These are phyloP conservation scores for Beauveria varroae DNA, from an alignment of 2,329 filamentous ascomycete species.

Conservation along the genomic window DNA sequence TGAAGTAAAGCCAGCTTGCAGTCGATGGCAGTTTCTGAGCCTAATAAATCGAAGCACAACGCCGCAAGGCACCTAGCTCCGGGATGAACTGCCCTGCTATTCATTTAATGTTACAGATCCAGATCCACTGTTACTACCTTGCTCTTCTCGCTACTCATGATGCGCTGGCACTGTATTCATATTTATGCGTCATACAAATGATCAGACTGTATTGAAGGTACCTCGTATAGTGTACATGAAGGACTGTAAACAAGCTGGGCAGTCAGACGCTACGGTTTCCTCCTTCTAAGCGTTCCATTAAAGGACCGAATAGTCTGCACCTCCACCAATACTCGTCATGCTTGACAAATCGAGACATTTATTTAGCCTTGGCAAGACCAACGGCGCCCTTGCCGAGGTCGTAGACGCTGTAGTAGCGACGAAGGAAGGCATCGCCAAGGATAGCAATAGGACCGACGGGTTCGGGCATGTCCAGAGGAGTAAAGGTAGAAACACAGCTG, in stretches of 20 bases:
- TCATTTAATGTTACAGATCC: not conserved
- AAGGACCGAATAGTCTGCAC: not conserved
- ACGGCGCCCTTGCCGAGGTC: slow-evolving; percentile 85
- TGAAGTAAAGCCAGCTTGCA: not conserved
- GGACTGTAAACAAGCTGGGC: slow-evolving; percentile 1
- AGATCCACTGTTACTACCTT: not conserved
- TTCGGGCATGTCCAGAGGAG: slow-evolving; percentile 89
- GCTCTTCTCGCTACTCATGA: not conserved
- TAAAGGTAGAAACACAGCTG: slow-evolving; percentile 94
- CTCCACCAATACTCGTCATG: not conserved
- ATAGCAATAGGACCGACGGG: slow-evolving; percentile 90
- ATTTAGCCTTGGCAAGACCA: slow-evolving; percentile 79
- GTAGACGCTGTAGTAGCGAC: slow-evolving; percentile 93
- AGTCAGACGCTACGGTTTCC: not conserved
- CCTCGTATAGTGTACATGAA: slow-evolving; percentile 7
- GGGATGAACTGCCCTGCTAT: not conserved
- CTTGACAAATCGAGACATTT: slow-evolving; percentile 14
- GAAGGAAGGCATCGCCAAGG: slow-evolving; percentile 78
- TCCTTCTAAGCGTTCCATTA: not conserved
- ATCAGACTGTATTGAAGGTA: slow-evolving; percentile 7
- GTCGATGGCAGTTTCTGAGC: not conserved
- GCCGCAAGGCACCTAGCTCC: not conserved
- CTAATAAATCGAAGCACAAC: not conserved
- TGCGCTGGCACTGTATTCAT: no score
- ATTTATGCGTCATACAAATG: not conserved